Conservation (phyloP, 441 rosid species). For the Populus hybrid region DNA sequence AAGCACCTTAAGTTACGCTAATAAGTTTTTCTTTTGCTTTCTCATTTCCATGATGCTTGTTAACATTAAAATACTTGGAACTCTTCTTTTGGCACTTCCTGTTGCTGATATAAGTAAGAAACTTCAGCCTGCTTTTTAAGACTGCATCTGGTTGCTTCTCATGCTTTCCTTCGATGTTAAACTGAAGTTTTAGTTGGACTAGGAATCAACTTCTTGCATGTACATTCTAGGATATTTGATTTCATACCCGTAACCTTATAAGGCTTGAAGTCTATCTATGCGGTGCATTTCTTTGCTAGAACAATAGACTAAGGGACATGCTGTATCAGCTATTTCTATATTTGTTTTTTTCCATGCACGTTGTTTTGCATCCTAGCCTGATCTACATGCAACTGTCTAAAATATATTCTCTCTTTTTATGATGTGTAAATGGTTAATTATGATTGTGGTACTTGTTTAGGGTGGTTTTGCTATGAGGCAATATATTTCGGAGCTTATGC, state of each 20-base stretch:
- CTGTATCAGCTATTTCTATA: background rate
- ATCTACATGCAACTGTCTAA: background rate
- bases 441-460: conserved; percentile 45
- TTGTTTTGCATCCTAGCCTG: background rate
- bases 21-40: background rate
- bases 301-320: background rate
- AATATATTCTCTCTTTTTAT: background rate
- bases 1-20: background rate
- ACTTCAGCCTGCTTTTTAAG: background rate
- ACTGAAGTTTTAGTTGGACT: background rate
- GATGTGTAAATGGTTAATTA: conserved; percentile 9
- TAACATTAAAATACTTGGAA: background rate
- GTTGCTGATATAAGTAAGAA: background rate
- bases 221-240: background rate
- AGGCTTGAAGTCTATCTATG: background rate
- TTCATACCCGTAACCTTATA: background rate
- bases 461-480: conserved; percentile 98
- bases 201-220: background rate
- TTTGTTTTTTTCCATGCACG: background rate
- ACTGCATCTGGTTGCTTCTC: background rate
- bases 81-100: conserved; percentile 1
- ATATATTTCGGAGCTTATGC: conserved; percentile 96
- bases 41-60: background rate
- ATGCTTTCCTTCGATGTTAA: background rate
- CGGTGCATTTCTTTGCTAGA: background rate